These are phyloP conservation scores for Moesziomyces parantarcticus DNA, from an alignment of 1,284 basidiomycete genomes.

Conservation along the genomic window DNA sequence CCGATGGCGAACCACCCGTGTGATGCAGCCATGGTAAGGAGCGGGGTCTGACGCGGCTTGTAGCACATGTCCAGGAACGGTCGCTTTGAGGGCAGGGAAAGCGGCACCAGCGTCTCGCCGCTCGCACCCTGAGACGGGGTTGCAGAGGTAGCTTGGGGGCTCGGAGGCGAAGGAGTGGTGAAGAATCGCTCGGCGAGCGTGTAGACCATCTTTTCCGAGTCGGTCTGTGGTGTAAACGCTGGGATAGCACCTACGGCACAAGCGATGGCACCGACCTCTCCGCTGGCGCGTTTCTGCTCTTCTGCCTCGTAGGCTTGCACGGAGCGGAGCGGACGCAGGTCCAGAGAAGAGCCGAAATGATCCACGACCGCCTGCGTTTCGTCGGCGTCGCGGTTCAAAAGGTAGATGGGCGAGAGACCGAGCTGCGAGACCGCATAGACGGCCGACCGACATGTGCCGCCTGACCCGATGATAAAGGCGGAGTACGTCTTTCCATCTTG, in stretches of 20 bases:
- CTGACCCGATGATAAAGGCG: constrained; percentile 54
- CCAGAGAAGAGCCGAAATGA: constrained; percentile 41
- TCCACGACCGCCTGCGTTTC: constrained; percentile 49
- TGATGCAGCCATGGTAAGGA: constrained; percentile 52
- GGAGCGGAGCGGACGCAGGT: constrained; percentile 39
- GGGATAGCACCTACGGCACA: constrained; percentile 65
- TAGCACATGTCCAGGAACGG: constrained; percentile 68
- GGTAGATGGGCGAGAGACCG: constrained; percentile 45
- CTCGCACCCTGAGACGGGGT: background rate
- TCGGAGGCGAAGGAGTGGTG: constrained; percentile 14
- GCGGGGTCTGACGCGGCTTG: constrained; percentile 66
- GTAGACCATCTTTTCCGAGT: constrained; percentile 64
- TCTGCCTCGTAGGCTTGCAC: constrained; percentile 34
- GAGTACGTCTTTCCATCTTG: constrained; percentile 31
- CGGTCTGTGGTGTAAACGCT: constrained; percentile 55
- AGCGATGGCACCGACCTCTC: constrained; percentile 43
- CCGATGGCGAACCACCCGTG: constrained; percentile 61
- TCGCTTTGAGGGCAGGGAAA: constrained; percentile 53
- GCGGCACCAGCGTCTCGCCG: background rate
- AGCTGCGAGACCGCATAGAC: constrained; percentile 50
- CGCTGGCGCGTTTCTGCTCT: constrained; percentile 17
- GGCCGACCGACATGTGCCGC: constrained; percentile 50
- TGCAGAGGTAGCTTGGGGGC: background rate
- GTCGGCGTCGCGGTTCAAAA: constrained; percentile 44
- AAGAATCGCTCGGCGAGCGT: constrained; percentile 55